These are phyloP conservation scores for Ballota nigra DNA, from an alignment of 257 asterid genomes.

Conservation along the genomic window DNA sequence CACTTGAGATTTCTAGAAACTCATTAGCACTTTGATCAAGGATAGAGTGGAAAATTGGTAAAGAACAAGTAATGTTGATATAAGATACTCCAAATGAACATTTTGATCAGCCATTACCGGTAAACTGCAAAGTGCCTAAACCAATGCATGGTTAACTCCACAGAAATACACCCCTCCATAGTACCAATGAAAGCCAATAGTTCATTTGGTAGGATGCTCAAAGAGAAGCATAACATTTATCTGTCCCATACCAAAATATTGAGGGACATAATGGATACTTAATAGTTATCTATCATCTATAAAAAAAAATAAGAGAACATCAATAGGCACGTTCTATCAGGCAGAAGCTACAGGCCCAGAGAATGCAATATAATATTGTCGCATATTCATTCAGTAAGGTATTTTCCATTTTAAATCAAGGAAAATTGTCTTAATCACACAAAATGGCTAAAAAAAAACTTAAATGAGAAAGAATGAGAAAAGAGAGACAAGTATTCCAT, in stretches of 20 bases:
- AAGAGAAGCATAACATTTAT: conserved; percentile 7
- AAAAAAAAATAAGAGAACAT: not conserved
- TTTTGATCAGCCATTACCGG: not conserved
- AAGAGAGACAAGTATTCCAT: too few relatives aligned
- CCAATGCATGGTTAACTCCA: not conserved
- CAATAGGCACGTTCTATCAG: not conserved
- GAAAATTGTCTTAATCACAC: too few relatives aligned
- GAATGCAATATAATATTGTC: not conserved
- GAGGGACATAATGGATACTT: not conserved
- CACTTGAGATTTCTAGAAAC: conserved; percentile 17
- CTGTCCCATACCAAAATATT: not conserved
- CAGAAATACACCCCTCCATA: not conserved
- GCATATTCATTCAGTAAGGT: not conserved
- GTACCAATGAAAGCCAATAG: not conserved
- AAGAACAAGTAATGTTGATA: not conserved
- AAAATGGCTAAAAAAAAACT: too few relatives aligned
- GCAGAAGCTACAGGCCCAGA: conserved; percentile 7
- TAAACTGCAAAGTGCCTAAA: not conserved
- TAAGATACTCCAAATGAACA: not conserved
- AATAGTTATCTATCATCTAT: not conserved
- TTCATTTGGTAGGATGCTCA: not conserved
- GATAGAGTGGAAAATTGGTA: conserved; percentile 5
- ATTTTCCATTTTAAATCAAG: not conserved
- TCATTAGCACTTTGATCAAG: not conserved
- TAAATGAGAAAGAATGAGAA: too few relatives aligned